phyloP scores from a whole-genome alignment of 305 asterid species.

The Plantago lanceolata region DNA sequence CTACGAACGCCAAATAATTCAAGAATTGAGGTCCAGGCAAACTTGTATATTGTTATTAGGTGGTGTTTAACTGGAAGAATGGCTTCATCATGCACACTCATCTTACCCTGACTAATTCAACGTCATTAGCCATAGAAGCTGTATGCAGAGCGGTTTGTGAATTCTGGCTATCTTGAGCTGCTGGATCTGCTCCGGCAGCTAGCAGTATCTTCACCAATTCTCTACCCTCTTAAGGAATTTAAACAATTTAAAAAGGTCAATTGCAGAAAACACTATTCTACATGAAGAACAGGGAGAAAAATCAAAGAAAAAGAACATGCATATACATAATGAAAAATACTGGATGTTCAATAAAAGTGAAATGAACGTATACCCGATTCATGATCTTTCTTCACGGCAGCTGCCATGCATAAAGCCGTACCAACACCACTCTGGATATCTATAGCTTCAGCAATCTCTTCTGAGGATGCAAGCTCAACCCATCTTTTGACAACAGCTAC shows the following conservation, averaged over 20 bases:
- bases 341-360: constrained; percentile 1
- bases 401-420: constrained; percentile 97
- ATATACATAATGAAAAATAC: constrained; percentile 12
- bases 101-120: constrained; percentile 84
- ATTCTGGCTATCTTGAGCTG: constrained; percentile 79
- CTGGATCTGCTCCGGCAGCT: constrained; percentile 90
- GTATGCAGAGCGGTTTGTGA: constrained; percentile 91
- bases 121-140: constrained; percentile 91
- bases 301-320: constrained; percentile 5
- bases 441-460: constrained; percentile 72
- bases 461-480: constrained; percentile 79
- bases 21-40: constrained; percentile 12
- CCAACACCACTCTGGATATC: constrained; percentile 87
- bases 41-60: neutral
- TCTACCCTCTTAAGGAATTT: constrained; percentile 65
- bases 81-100: constrained; percentile 6
- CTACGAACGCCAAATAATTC: constrained; percentile 15
- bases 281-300: constrained; percentile 1
- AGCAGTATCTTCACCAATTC: constrained; percentile 71
- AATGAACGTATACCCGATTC: constrained; percentile 39
- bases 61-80: no score
- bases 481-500: constrained; percentile 86
- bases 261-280: constrained; percentile 20
- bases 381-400: constrained; percentile 82
- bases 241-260: constrained; percentile 26